Evolutionary conservation across 192 early-diverging fungal genomes (phyloP).

Genomic region (Podochytrium sp.): DNA sequence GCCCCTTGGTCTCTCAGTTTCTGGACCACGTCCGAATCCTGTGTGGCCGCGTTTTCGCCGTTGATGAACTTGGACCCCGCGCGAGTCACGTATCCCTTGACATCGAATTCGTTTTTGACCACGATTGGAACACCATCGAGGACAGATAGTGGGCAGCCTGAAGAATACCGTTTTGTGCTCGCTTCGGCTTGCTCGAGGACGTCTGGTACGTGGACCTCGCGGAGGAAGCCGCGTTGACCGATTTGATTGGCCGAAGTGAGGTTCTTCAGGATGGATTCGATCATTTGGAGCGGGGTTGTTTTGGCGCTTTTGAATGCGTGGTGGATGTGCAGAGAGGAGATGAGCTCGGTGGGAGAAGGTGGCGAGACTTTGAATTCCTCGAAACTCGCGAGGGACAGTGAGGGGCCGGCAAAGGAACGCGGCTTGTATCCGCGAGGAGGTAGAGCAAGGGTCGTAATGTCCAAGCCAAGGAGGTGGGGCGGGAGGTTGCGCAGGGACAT

Average conservation of each 20-base stretch:
- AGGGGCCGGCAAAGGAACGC: background rate
- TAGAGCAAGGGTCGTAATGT: background rate
- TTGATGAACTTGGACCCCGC: slow-evolving; percentile 69
- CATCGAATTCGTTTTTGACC: slow-evolving; percentile 76
- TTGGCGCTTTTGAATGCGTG: slow-evolving; percentile 28
- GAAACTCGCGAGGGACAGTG: background rate
- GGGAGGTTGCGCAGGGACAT: slow-evolving; percentile 3
- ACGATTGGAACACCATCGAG: slow-evolving; percentile 78
- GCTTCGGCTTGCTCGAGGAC: slow-evolving; percentile 49
- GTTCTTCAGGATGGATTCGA: slow-evolving; percentile 24
- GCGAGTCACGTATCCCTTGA: slow-evolving; percentile 47
- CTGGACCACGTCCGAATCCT: slow-evolving; percentile 56
- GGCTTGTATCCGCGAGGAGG: slow-evolving; percentile 8
- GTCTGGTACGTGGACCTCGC: slow-evolving; percentile 2
- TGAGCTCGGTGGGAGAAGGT: background rate
- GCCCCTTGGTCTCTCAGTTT: slow-evolving; percentile 61
- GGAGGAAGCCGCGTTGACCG: slow-evolving; percentile 1
- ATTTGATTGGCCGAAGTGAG: slow-evolving; percentile 9
- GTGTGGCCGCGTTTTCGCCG: slow-evolving; percentile 41
- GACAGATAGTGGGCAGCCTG: slow-evolving; percentile 51
- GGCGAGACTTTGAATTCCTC: background rate
- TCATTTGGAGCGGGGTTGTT: slow-evolving; percentile 40
- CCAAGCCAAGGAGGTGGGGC: background rate
- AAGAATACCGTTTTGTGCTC: slow-evolving; percentile 59
- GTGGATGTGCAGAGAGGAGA: slow-evolving; percentile 24